Evolutionary conservation across 306 rosid species (phyloP).

Genomic region (Acacia melanoxylon): DNA sequence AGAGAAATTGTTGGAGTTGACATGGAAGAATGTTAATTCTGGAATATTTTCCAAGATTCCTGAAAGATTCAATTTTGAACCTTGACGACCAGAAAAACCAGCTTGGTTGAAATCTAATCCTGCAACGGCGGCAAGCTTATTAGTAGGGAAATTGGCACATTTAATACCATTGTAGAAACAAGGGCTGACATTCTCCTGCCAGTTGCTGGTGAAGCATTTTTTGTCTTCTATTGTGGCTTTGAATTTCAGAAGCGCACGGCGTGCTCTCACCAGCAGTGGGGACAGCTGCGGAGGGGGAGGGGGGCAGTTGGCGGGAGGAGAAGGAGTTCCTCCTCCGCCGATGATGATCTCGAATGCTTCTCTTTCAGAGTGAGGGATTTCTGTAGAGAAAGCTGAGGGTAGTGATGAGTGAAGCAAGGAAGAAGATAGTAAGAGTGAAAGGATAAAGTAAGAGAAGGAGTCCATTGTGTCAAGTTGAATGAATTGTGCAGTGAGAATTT

Average conservation of each 20-base stretch:
- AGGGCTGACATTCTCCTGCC: neutral
- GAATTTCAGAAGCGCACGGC: constrained; percentile 20
- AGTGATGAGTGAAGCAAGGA: constrained; percentile 14
- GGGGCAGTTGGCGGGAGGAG: constrained; percentile 27
- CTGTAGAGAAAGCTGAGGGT: neutral
- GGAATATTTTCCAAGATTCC: constrained; percentile 32
- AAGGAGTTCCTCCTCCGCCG: constrained; percentile 39
- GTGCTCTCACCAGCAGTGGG: constrained; percentile 27
- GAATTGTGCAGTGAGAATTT: neutral
- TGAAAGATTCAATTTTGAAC: neutral
- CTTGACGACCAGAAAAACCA: neutral
- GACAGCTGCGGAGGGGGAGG: neutral
- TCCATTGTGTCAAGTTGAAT: constrained; percentile 26
- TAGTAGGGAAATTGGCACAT: constrained; percentile 12
- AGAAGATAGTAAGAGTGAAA: constrained; percentile 24
- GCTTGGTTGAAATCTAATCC: constrained; percentile 61
- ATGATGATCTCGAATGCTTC: constrained; percentile 46
- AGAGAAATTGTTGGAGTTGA: constrained; percentile 69
- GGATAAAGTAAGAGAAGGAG: constrained; percentile 7
- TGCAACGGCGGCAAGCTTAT: constrained; percentile 18
- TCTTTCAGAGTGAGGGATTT: constrained; percentile 25
- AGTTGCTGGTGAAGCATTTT: neutral
- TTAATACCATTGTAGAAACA: constrained; percentile 33
- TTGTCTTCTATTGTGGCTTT: neutral
- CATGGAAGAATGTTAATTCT: constrained; percentile 64